A percentile compares a stretch with the other conserved stretches of the same genome.
Evolutionary conservation across 2,329 filamentous ascomycete species (phyloP).

Genomic region (Ceratocystis colombiana): DNA sequence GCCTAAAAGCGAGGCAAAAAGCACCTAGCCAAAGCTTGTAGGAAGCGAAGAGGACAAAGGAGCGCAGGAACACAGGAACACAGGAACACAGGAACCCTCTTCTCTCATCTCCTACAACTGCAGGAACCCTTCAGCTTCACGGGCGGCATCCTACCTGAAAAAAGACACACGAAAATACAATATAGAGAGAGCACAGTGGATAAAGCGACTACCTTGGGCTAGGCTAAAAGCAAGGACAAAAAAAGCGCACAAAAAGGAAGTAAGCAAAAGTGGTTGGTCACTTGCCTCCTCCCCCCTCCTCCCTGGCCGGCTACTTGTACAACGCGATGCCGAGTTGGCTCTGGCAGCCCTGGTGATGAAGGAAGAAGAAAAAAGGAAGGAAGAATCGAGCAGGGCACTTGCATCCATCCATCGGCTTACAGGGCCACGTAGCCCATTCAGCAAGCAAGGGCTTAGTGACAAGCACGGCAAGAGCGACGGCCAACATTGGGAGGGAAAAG

Average conservation of each 20-base stretch:
- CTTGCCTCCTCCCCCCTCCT: background rate
- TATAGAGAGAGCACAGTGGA: background rate
- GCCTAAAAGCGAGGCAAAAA: background rate
- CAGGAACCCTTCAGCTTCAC: conserved; percentile 9
- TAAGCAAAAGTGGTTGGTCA: background rate
- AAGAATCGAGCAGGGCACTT: background rate
- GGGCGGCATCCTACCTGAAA: background rate
- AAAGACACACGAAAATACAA: background rate
- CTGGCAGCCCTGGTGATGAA: background rate
- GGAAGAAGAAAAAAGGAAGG: background rate
- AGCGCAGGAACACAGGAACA: background rate
- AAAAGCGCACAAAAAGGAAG: too few species aligned
- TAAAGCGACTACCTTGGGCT: too few species aligned
- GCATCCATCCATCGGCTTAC: background rate
- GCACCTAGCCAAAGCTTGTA: background rate
- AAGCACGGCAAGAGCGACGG: background rate
- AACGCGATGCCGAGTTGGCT: background rate
- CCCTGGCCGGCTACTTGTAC: background rate
- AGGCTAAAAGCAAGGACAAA: too few species aligned
- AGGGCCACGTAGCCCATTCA: background rate
- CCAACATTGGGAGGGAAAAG: background rate
- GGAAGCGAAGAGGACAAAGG: background rate
- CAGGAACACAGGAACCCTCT: background rate
- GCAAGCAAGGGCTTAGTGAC: background rate
- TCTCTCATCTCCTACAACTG: conserved; percentile 1